Conservation (phyloP, 345 rosid genomes). For the Raphanus raphanistrum region DNA sequence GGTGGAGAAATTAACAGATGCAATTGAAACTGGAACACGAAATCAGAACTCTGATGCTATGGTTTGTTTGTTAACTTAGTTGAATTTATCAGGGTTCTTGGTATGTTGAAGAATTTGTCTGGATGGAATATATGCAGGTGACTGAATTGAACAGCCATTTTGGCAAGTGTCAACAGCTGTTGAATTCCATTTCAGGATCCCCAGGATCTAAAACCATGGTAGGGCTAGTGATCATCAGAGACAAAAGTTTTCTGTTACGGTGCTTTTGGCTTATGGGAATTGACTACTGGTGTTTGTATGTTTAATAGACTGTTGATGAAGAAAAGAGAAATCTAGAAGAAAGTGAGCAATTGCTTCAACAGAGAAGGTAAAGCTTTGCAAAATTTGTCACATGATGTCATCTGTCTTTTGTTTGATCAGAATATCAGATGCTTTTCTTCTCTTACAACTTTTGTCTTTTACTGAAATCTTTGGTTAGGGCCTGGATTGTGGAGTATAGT, state of each 20-base stretch:
- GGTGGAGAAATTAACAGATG: constrained; percentile 70
- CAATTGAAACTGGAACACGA: constrained; percentile 65
- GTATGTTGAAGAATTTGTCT: constrained; percentile 5
- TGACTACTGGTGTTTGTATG: background rate
- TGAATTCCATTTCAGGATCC: constrained; percentile 75
- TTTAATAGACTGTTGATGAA: constrained; percentile 68
- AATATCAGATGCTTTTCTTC: background rate
- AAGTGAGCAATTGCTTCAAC: constrained; percentile 62
- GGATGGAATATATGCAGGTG: constrained; percentile 36
- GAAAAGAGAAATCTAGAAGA: constrained; percentile 80
- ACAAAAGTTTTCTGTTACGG: background rate
- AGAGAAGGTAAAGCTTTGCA: constrained; percentile 49
- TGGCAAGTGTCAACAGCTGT: constrained; percentile 86
- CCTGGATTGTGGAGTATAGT: constrained; percentile 55
- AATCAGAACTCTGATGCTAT: constrained; percentile 84
- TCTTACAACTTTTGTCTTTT: constrained; percentile 1
- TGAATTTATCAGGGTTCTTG: constrained; percentile 2
- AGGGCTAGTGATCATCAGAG: background rate
- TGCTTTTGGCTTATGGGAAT: background rate
- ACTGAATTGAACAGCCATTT: constrained; percentile 73
- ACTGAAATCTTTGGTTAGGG: constrained; percentile 47
- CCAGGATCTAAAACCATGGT: constrained; percentile 44
- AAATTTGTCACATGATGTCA: background rate
- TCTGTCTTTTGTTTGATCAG: background rate
- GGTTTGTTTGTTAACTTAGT: constrained; percentile 47